Percentiles rank a stretch among this genome's conserved stretches.
Conservation (phyloP, 2,329 filamentous ascomycete genomes). For the Magnaporthiopsis incrustans region DNA sequence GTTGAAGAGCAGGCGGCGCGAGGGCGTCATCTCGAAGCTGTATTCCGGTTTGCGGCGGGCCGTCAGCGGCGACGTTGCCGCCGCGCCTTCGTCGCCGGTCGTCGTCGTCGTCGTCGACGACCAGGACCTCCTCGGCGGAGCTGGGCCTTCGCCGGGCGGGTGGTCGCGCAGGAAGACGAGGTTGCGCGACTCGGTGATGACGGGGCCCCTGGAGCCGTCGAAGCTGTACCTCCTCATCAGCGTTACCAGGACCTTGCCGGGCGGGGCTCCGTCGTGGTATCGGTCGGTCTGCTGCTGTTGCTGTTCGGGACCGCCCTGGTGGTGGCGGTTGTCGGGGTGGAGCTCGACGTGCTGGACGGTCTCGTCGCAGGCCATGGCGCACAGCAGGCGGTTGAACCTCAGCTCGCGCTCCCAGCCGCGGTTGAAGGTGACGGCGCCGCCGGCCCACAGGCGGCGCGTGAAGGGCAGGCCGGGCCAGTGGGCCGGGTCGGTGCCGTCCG, state of each 20-base stretch:
- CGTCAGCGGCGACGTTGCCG: background rate
- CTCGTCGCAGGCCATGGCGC: background rate
- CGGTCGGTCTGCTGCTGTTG: background rate
- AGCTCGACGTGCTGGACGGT: background rate
- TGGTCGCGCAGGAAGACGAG: conserved; percentile 44
- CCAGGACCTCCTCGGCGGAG: conserved; percentile 7
- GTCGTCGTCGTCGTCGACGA: background rate
- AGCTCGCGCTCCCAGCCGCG: conserved; percentile 16
- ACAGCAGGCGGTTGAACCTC: background rate
- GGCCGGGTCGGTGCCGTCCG: conserved; percentile 76
- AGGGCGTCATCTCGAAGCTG: conserved; percentile 52
- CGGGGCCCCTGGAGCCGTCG: conserved; percentile 10
- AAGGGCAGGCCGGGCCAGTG: conserved; percentile 70
- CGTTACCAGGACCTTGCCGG: conserved; percentile 41
- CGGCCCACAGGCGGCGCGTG: conserved; percentile 78
- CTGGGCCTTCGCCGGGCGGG: conserved; percentile 6
- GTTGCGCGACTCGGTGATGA: conserved; percentile 39
- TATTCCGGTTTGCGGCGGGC: conserved; percentile 26
- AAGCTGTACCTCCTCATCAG: conserved; percentile 37
- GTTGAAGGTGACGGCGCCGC: conserved; percentile 58
- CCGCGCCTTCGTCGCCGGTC: too few species aligned
- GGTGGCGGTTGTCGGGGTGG: background rate
- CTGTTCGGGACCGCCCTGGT: background rate
- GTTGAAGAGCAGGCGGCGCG: conserved; percentile 68
- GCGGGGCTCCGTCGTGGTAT: conserved; percentile 5